phyloP scores from a whole-genome alignment of 768 basidiomycete genomes.

The Tylopilus sp. region DNA sequence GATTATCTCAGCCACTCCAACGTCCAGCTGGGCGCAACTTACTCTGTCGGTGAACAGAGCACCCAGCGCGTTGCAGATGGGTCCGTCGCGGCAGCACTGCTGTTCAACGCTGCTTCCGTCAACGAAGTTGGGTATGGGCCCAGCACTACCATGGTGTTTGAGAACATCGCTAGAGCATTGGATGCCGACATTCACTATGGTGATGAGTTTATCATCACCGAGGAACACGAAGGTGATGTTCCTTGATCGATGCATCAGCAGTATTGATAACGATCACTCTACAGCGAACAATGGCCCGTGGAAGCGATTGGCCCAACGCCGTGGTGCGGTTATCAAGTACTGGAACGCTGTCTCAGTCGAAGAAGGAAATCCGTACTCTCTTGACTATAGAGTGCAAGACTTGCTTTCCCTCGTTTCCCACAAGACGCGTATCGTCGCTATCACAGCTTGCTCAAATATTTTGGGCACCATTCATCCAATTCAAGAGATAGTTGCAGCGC shows the following conservation, averaged over 20 bases:
- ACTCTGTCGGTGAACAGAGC: slow-evolving; percentile 52
- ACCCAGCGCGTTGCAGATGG: slow-evolving; percentile 52
- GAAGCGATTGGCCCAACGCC: slow-evolving; percentile 66
- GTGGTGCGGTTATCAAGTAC: slow-evolving; percentile 50
- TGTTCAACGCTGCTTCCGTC: slow-evolving; percentile 61
- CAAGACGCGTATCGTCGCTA: slow-evolving; percentile 69
- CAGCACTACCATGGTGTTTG: slow-evolving; percentile 65
- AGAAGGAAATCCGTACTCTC: slow-evolving; percentile 63
- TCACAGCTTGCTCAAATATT: slow-evolving; percentile 74
- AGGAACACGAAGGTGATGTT: slow-evolving; percentile 70
- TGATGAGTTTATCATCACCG: slow-evolving; percentile 77
- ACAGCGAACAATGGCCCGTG: slow-evolving; percentile 73
- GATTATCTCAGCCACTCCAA: slow-evolving; percentile 73
- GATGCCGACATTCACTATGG: slow-evolving; percentile 51
- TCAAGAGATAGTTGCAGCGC: slow-evolving; percentile 49
- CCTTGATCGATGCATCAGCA: neutral
- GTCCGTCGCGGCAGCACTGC: slow-evolving; percentile 46
- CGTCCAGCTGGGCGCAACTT: slow-evolving; percentile 70
- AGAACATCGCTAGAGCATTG: slow-evolving; percentile 63
- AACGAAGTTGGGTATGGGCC: slow-evolving; percentile 66
- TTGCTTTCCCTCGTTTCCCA: slow-evolving; percentile 59
- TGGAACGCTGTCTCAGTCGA: slow-evolving; percentile 53
- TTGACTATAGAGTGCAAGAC: slow-evolving; percentile 49
- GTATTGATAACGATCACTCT: neutral
- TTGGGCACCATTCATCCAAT: slow-evolving; percentile 65